phyloP scores from a whole-genome alignment of 169 alveolate species.

The Eimeria necatrix region DNA sequence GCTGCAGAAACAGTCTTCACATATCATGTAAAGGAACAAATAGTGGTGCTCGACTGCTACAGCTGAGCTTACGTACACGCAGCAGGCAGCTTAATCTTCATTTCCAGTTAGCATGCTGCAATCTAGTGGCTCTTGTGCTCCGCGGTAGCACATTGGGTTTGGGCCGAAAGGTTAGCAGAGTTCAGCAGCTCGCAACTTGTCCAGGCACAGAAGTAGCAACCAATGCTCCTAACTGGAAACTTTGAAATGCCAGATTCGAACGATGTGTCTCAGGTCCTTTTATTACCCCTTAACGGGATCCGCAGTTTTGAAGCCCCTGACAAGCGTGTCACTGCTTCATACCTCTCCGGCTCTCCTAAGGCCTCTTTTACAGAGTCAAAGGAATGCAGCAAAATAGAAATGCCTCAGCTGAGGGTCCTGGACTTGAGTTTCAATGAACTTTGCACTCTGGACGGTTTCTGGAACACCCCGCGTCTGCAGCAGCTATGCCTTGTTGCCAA shows the following conservation, averaged over 20 bases:
- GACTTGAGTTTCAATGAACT: conserved; percentile 69
- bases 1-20: not conserved
- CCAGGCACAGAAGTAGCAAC: not conserved
- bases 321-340: not conserved
- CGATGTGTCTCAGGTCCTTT: not conserved
- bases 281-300: conserved; percentile 59
- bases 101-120: too few relatives aligned
- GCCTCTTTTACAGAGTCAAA: not conserved
- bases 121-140: too few relatives aligned
- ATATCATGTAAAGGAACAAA: not conserved
- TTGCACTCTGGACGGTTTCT: conserved; percentile 70
- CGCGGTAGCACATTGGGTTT: not conserved
- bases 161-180: not conserved
- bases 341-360: not conserved
- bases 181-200: not conserved
- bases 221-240: not conserved
- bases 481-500: conserved; percentile 73
- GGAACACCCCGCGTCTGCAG: conserved; percentile 73
- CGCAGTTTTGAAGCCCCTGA: conserved; percentile 72
- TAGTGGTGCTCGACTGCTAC: not conserved
- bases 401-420: conserved; percentile 71
- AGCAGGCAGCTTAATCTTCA: too few relatives aligned
- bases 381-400: conserved; percentile 4
- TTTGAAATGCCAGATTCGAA: too few relatives aligned
- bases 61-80: too few relatives aligned